phyloP scores from a whole-genome alignment of 352 stramenopile genomes.

The Phytophthora pini region DNA sequence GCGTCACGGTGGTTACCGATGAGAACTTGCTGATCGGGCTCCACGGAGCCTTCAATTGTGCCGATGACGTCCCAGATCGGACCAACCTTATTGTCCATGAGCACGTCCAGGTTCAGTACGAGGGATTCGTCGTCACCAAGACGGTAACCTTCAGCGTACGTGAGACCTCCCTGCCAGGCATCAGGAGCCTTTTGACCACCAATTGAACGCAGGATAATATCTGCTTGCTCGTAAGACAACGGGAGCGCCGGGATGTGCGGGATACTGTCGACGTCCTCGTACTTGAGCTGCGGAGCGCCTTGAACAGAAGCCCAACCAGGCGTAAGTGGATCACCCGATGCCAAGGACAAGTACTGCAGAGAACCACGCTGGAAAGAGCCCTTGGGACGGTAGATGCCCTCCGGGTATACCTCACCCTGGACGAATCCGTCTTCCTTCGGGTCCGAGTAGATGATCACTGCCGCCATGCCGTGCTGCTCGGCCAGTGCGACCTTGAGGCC shows the following conservation, averaged over 20 bases:
- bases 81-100: conserved; percentile 65
- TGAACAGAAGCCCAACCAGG: conserved; percentile 42
- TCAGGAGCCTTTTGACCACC: conserved; percentile 49
- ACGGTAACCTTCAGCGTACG: conserved; percentile 59
- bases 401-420: conserved; percentile 59
- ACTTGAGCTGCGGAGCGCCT: conserved; percentile 32
- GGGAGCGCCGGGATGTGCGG: conserved; percentile 46
- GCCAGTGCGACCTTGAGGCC: conserved; percentile 73
- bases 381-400: conserved; percentile 62
- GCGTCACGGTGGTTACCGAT: conserved; percentile 84
- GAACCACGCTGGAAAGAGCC: conserved; percentile 74
- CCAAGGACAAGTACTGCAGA: conserved; percentile 66
- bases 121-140: conserved; percentile 61
- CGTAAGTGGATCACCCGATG: conserved; percentile 61
- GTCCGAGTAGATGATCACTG: conserved; percentile 78
- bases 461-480: conserved; percentile 54
- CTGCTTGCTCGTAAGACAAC: conserved; percentile 67
- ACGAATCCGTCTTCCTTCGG: conserved; percentile 73
- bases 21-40: conserved; percentile 53
- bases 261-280: conserved; percentile 52
- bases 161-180: conserved; percentile 57
- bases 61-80: conserved; percentile 41
- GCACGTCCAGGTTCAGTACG: conserved; percentile 49
- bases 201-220: conserved; percentile 60
- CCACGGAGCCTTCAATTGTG: conserved; percentile 36